Percentiles rank a stretch among this genome's conserved stretches.
phyloP scores from a whole-genome alignment of 345 rosid genomes.

The Leavenworthia alabamica region DNA sequence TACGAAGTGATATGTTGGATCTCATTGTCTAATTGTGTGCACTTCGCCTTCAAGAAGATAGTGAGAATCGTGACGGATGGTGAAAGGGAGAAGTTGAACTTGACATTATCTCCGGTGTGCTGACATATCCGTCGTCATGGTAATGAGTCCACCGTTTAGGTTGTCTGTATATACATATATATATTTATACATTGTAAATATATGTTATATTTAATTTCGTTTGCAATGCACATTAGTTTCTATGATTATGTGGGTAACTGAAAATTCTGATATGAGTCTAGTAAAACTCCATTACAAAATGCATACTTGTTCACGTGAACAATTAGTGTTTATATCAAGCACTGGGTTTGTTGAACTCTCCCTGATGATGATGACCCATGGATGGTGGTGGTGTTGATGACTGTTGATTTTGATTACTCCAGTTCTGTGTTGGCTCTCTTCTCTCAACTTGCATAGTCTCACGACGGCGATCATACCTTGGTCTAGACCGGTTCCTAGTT shows the following conservation, averaged over 20 bases:
- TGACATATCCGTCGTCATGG: constrained; percentile 14
- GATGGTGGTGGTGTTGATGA: neutral
- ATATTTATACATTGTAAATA: constrained; percentile 14
- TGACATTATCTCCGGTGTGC: constrained; percentile 48
- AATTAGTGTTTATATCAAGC: neutral
- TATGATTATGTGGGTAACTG: neutral
- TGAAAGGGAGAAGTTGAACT: constrained; percentile 52
- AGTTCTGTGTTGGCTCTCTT: constrained; percentile 40
- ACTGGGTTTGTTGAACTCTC: neutral
- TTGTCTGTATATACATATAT: neutral
- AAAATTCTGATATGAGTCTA: neutral
- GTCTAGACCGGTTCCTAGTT: constrained; percentile 49
- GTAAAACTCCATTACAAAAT: constrained; percentile 12
- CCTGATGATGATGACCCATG: constrained; percentile 21
- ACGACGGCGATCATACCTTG: constrained; percentile 64
- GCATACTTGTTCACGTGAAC: neutral
- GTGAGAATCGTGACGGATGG: constrained; percentile 43
- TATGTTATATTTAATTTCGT: neutral
- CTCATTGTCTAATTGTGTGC: constrained; percentile 75
- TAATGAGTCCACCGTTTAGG: neutral
- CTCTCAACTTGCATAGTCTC: constrained; percentile 75
- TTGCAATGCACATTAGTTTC: neutral
- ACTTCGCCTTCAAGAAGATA: constrained; percentile 75
- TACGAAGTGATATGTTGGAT: constrained; percentile 96
- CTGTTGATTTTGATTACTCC: constrained; percentile 24